phyloP scores from a whole-genome alignment of 2,329 filamentous ascomycete species.

The Tolypocladium ophioglossoides region DNA sequence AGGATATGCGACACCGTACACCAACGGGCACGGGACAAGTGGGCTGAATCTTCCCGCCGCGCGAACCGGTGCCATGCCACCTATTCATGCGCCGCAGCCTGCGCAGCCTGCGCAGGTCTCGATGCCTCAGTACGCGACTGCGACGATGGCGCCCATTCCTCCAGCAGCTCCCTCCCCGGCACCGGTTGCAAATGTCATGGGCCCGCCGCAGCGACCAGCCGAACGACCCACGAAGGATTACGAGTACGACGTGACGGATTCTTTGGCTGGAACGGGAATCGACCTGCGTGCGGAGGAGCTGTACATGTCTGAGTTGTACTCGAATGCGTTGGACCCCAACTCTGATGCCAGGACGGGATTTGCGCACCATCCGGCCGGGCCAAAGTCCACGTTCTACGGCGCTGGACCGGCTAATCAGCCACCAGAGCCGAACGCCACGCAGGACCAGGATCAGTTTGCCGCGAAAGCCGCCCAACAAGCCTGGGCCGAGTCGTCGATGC shows the following conservation, averaged over 20 bases:
- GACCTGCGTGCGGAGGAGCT: constrained; percentile 82
- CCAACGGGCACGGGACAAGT: constrained; percentile 25
- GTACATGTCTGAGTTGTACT: constrained; percentile 59
- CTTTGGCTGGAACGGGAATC: constrained; percentile 74
- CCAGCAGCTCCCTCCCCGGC: constrained; percentile 11
- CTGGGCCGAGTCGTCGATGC: constrained; percentile 55
- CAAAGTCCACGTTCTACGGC: constrained; percentile 50
- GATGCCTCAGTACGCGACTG: constrained; percentile 17
- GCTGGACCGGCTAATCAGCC: constrained; percentile 57
- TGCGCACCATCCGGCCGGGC: constrained; percentile 38
- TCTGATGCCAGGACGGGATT: constrained; percentile 41
- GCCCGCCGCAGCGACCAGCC: constrained; percentile 48
- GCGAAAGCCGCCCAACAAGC: constrained; percentile 55
- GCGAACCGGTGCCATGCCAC: constrained; percentile 20
- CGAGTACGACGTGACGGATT: constrained; percentile 70
- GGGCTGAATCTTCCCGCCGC: constrained; percentile 23
- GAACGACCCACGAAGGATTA: constrained; percentile 53
- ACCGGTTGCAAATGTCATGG: constrained; percentile 32
- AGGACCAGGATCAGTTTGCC: constrained; percentile 52
- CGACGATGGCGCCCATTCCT: constrained; percentile 17
- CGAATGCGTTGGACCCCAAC: constrained; percentile 33
- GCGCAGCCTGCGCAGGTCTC: constrained; percentile 15
- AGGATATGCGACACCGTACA: constrained; percentile 25
- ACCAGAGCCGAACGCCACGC: constrained; percentile 30
- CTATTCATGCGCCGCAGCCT: constrained; percentile 20